Base-by-base conservation (phyloP, 805 yeast species). In the Diddensiella transvaalensis region DNA sequence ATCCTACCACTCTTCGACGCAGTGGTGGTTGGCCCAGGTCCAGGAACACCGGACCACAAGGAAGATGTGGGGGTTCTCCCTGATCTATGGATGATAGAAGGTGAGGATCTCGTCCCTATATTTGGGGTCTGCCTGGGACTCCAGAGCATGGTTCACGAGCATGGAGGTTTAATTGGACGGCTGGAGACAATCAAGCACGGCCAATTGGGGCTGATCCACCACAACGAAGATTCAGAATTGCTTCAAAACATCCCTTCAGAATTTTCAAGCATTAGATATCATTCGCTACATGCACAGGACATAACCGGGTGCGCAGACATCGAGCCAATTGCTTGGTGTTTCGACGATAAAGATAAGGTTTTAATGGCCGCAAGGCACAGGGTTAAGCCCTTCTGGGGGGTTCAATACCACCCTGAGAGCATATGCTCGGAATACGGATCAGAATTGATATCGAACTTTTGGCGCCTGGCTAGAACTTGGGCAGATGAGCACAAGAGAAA, bases 401-500 rank as follows among this genome's bases (percentile, higher is more conserved):
- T 93, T 2, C 99, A 93, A 60, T 95, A 90, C 60, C 99, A 93
- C 60, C 99, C 99, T 0, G 99, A 93, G 61, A 88, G 96, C 1
- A 80, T 91, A 35, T 87, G 96, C 58, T 88, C 97, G 0, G 70
- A 73, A 11, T 58, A 68, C 41, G 99, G 99, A 1, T 72, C 61
- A 1, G 58, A 63, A 8, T 63, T 93, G 44, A 64, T 90, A 3
- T 53, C 57, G 6, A 86, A 85, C 60, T 91, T 91, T 62, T 79
- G 83, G 73, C 24, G 39, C 0, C 50, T 77, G 13, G 81, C 85
- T 3, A 39, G 47, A 3, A 46, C 55, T 2, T 72, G 62, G 62
- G 73, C 75, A 47, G 17, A 21, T 1, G 39, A 29, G 10, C 40
- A 43, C 15, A 29, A 33, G 21, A 24, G 60, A 22, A 11, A 23